Conservation (phyloP, 148 eudicot genomes). For the Rhododendron henanense region DNA sequence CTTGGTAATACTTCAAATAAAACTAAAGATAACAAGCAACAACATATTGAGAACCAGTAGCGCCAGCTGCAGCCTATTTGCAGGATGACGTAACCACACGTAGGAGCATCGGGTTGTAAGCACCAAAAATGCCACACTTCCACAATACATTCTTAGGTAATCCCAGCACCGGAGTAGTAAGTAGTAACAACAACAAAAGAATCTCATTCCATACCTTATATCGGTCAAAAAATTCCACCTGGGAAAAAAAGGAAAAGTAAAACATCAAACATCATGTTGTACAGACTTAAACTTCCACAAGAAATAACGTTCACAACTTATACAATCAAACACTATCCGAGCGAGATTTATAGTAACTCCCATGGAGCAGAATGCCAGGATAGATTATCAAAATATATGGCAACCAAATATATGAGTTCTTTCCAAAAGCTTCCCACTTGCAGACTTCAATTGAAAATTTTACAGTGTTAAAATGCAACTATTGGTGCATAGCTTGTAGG, state of each 20-base stretch:
- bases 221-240: constrained; percentile 92
- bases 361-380: not conserved
- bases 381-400: not conserved
- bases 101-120: not conserved
- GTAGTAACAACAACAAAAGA: constrained; percentile 4
- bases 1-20: not conserved
- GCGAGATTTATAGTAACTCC: not conserved
- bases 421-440: not conserved
- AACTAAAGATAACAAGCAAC: not conserved
- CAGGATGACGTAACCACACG: not conserved
- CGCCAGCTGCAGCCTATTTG: not conserved
- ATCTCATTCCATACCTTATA: constrained; percentile 65
- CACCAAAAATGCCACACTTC: not conserved
- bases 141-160: not conserved
- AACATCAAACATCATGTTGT: not conserved
- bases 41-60: not conserved
- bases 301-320: not conserved
- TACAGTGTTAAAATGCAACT: not conserved
- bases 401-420: constrained; percentile 7
- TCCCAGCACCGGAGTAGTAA: not conserved
- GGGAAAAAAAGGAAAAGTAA: constrained; percentile 19
- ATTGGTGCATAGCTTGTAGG: not conserved
- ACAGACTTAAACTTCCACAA: not conserved
- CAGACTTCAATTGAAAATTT: not conserved
- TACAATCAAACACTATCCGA: not conserved